A percentile compares a stretch with the other conserved stretches of the same genome.
Conservation (phyloP, 495 filamentous ascomycete genomes). For the Podospora appendiculata region DNA sequence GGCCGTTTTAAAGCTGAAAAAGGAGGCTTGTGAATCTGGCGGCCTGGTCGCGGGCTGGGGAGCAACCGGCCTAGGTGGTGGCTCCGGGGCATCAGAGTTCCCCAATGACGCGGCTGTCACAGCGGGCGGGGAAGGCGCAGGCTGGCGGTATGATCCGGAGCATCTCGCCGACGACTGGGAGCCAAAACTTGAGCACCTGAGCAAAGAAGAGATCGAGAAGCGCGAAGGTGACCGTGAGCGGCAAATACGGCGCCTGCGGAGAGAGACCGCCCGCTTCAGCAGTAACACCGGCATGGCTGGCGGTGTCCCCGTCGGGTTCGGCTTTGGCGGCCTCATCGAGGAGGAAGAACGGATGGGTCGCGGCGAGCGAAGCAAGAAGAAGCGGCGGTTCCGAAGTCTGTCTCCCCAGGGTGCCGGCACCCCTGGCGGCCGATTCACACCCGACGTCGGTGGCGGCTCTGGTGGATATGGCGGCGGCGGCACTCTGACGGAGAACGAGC, state of each 20-base stretch:
- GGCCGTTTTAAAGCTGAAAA: slow-evolving; percentile 85
- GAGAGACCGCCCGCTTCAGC: slow-evolving; percentile 89
- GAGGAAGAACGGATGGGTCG: slow-evolving; percentile 64
- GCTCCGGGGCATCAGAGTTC: slow-evolving; percentile 52
- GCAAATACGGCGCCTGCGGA: slow-evolving; percentile 74
- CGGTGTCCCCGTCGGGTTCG: slow-evolving; percentile 52
- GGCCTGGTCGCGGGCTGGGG: slow-evolving; percentile 66
- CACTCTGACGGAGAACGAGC: slow-evolving; percentile 70
- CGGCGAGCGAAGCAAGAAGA: slow-evolving; percentile 88
- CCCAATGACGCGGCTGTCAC: slow-evolving; percentile 79
- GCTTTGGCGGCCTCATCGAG: slow-evolving; percentile 52
- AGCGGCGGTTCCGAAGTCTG: slow-evolving; percentile 82
- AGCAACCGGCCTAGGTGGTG: slow-evolving; percentile 34
- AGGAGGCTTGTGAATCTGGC: slow-evolving; percentile 88
- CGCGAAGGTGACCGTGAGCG: slow-evolving; percentile 90
- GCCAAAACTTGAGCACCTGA: slow-evolving; percentile 80
- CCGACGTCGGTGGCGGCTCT: slow-evolving; percentile 59
- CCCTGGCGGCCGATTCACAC: slow-evolving; percentile 58
- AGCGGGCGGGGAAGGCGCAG: slow-evolving; percentile 55
- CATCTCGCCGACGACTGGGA: slow-evolving; percentile 89
- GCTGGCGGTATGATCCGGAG: slow-evolving; percentile 92
- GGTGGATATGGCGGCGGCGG: slow-evolving; percentile 56
- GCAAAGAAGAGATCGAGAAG: slow-evolving; percentile 96
- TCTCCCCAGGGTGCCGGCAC: slow-evolving; percentile 66
- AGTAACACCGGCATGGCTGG: slow-evolving; percentile 69